A percentile compares a stretch with the other conserved stretches of the same genome.
Conservation (phyloP, 2,329 filamentous ascomycete genomes). For the Pleomassaria siparia region DNA sequence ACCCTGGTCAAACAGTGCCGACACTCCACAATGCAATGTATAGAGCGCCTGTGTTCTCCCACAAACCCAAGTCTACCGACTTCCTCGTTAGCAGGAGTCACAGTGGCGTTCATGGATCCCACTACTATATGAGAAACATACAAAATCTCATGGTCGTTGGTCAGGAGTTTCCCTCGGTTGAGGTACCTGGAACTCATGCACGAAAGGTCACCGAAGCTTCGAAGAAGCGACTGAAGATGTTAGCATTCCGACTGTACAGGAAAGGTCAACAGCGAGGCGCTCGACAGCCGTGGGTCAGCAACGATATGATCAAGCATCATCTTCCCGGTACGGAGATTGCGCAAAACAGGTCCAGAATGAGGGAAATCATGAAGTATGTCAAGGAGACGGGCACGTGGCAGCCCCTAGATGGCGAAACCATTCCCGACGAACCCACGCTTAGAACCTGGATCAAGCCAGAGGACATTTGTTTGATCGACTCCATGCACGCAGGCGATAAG, state of each 20-base stretch:
- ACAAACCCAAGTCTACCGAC: constrained; percentile 74
- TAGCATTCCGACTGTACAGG: constrained; percentile 84
- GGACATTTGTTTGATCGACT: constrained; percentile 90
- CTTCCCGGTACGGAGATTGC: constrained; percentile 92
- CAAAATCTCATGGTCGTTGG: constrained; percentile 90
- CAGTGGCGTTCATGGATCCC: constrained; percentile 74
- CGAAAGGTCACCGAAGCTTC: constrained; percentile 95
- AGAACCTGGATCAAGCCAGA: constrained; percentile 91
- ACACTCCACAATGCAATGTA: constrained; percentile 96
- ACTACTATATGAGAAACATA: constrained; percentile 83
- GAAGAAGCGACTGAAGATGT: constrained; percentile 95
- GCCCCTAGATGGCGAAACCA: constrained; percentile 67
- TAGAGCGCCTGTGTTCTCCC: constrained; percentile 88
- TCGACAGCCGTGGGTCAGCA: constrained; percentile 81
- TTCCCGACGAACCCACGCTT: constrained; percentile 79
- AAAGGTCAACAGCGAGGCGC: constrained; percentile 70
- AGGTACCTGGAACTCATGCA: constrained; percentile 91
- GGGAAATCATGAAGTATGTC: constrained; percentile 91
- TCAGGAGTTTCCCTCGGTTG: constrained; percentile 87
- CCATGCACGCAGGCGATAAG: constrained; percentile 94
- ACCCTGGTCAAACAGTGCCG: constrained; percentile 85
- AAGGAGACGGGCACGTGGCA: constrained; percentile 84
- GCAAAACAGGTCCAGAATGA: constrained; percentile 94
- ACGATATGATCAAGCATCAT: constrained; percentile 62
- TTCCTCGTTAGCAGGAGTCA: constrained; percentile 84